A percentile compares a stretch with the other conserved stretches of the same genome.
Evolutionary conservation across 441 rosid genomes (phyloP).

Genomic region (Theobroma grandiflorum): DNA sequence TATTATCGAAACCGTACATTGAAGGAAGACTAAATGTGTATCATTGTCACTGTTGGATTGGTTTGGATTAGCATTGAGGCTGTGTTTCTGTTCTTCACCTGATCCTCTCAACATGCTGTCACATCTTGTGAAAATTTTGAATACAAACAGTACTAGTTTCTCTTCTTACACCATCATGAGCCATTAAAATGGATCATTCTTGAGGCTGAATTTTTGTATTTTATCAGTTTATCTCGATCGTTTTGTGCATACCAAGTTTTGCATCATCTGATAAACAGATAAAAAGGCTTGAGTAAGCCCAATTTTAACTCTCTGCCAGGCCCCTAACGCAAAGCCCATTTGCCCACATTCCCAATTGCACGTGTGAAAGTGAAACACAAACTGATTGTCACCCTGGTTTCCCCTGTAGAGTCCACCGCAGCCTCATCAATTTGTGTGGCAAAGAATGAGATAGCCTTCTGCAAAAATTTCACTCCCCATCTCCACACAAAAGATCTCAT

Average conservation of each 20-base stretch:
- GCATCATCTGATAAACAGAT: not conserved
- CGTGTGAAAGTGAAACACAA: constrained; percentile 8
- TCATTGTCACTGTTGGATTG: not conserved
- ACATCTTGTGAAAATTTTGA: not conserved
- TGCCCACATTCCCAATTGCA: not conserved
- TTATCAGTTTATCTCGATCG: not conserved
- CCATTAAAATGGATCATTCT: not conserved
- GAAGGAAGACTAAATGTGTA: not conserved
- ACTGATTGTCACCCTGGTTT: not conserved
- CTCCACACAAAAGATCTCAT: constrained; percentile 25
- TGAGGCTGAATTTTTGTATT: not conserved
- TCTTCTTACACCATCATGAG: not conserved
- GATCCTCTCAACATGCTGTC: not conserved
- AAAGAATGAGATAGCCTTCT: constrained; percentile 55
- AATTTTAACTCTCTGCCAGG: not conserved
- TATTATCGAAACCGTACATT: constrained; percentile 8
- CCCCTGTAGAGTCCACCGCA: not conserved
- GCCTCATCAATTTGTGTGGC: constrained; percentile 74
- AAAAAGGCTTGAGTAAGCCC: not conserved
- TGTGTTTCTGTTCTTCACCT: not conserved
- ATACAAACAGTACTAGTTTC: not conserved
- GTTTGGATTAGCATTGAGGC: not conserved
- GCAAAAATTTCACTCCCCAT: constrained; percentile 24
- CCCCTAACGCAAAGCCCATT: not conserved
- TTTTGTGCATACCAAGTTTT: not conserved